Evolutionary conservation across 75 land plant genomes (phyloP).

Genomic region (Chamaecyparis obtusa): DNA sequence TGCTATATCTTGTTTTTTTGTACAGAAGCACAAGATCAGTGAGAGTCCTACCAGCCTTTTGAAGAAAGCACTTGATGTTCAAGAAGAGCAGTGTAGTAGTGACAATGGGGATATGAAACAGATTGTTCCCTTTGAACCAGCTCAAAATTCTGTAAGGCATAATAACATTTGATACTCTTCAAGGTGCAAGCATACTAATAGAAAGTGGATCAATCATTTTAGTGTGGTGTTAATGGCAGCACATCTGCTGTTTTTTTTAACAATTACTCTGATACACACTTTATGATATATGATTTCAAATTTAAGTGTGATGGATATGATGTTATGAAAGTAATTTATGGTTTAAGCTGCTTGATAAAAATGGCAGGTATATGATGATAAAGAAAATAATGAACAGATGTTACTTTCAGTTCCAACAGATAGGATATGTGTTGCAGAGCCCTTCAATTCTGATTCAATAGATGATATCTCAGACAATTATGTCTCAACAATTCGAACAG

Average conservation of each 20-base stretch:
- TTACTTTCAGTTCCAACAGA: conserved; percentile 8
- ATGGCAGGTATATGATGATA: conserved; percentile 3
- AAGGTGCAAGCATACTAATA: neutral
- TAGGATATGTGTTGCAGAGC: neutral
- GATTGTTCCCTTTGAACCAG: conserved; percentile 8
- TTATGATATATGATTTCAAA: neutral
- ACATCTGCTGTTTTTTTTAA: neutral
- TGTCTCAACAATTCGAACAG: conserved; percentile 25
- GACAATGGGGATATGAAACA: conserved; percentile 12
- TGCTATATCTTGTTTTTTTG: conserved; percentile 1
- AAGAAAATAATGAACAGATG: neutral
- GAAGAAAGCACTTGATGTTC: conserved; percentile 10
- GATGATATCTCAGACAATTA: conserved; percentile 24
- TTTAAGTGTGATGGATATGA: neutral
- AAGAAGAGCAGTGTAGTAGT: conserved; percentile 13
- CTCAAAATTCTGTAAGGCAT: conserved; percentile 4
- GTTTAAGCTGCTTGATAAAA: neutral
- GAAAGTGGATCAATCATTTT: neutral
- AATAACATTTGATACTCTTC: neutral
- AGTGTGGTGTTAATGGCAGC: neutral
- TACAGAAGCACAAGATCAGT: conserved; percentile 27
- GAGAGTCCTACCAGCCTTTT: conserved; percentile 21
- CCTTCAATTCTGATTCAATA: conserved; percentile 21
- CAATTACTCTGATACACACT: neutral
- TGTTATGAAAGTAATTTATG: conserved; percentile 1